Conservation (phyloP, 768 basidiomycete genomes). For the Pilatotrama ljubarskyi region DNA sequence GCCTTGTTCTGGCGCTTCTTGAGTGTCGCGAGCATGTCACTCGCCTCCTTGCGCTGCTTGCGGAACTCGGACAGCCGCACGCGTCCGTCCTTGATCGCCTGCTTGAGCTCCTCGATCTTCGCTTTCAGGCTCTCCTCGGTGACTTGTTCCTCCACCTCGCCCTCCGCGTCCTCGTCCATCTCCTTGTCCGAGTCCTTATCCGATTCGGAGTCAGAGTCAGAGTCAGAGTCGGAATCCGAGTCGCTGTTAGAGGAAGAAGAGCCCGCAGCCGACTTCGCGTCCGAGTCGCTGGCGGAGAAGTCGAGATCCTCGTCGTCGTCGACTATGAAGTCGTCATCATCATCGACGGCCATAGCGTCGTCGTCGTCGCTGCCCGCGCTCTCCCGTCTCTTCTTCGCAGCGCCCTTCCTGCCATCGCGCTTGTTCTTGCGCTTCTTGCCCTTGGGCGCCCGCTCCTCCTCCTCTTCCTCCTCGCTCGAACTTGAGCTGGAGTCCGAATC, state of each 20-base stretch:
- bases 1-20: slow-evolving; percentile 41
- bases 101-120: slow-evolving; percentile 46
- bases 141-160: slow-evolving; percentile 40
- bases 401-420: slow-evolving; percentile 39
- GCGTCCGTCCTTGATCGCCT: slow-evolving; percentile 41
- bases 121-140: slow-evolving; percentile 47
- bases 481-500: background rate
- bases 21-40: slow-evolving; percentile 34
- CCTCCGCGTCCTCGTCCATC: slow-evolving; percentile 30
- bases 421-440: slow-evolving; percentile 54
- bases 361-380: slow-evolving; percentile 23
- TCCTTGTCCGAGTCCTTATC: too few species aligned
- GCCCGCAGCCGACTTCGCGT: slow-evolving; percentile 9
- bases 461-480: slow-evolving; percentile 22
- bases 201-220: slow-evolving; percentile 5
- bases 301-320: slow-evolving; percentile 28
- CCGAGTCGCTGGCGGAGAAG: slow-evolving; percentile 28
- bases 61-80: slow-evolving; percentile 39
- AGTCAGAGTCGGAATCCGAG: slow-evolving; percentile 17
- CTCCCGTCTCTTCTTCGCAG: slow-evolving; percentile 45
- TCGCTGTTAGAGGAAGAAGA: slow-evolving; percentile 21
- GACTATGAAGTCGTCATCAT: slow-evolving; percentile 39
- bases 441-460: slow-evolving; percentile 17
- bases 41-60: slow-evolving; percentile 43
- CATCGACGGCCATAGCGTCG: slow-evolving; percentile 16